Evolutionary conservation across 108 stramenopile species (phyloP), one percentile per base, ranked within the genome.

Genomic region (Stephanodiscus triporus): DNA sequence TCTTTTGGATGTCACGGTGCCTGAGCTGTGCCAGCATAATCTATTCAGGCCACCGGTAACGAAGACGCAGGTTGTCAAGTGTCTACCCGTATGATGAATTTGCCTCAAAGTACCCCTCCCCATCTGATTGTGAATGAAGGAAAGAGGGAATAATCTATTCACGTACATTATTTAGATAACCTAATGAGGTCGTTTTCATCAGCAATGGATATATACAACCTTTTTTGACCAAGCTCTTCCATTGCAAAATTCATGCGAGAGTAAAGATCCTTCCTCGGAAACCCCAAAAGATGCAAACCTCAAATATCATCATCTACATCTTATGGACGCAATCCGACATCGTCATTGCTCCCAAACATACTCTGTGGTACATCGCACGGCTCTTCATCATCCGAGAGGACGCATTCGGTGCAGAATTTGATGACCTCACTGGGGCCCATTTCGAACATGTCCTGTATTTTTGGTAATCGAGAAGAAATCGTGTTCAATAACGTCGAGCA

Each of bases 1-100:
- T 66, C 66, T 93, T 53, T 72, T 91, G 50, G 80, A 87, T 60
- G 85, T 96, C 19, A 72, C 84, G 0, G 64, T 92, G 26, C 92
- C 92, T 3, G 88, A 82, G 23, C 80, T 96, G n/a, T 96, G 95
- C 68, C 32, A 82, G 14, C 91, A 96, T 68, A 86, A 86, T 13
- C 56, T 94, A n/a, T 94, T 94, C 72, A 82, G 83, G 55, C 83
- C 87, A 11, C 87, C 93, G 6, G 69, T 85, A 0, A 62, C 78
- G 13, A 91, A 91, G 57, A 87, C 79, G 24, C 87, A 89, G 66
- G 88, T 94, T n/a, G 83, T 94, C 54, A 94, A 92, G 49, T 94
- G 93, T 60, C 69, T 94, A 40, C 89, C 90, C 2, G 77, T 83
- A 27, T 66, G 50, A 72, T 63, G 63, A 45, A 11, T 45, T 42